Conservation (phyloP, 2,329 filamentous ascomycete genomes). For the Pseudofabraea citricarpa region DNA sequence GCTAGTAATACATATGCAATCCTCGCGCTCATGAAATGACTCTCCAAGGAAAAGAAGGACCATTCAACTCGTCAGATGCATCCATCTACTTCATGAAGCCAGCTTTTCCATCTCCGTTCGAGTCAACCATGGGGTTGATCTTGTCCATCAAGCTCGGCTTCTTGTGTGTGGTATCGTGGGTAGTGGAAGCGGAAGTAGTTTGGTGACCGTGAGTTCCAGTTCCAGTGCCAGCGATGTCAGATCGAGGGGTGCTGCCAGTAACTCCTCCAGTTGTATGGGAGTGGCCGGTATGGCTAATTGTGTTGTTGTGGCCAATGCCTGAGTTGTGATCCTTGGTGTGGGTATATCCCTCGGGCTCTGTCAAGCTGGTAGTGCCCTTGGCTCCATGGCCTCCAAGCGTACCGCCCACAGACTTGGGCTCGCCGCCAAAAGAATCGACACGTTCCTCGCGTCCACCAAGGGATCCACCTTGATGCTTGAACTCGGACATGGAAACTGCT, state of each 20-base stretch:
- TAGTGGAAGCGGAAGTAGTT: constrained; percentile 3
- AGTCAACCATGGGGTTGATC: constrained; percentile 48
- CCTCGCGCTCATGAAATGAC: too few relatives aligned
- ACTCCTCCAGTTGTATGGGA: constrained; percentile 1
- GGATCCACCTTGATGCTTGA: constrained; percentile 47
- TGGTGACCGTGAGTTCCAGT: constrained; percentile 1
- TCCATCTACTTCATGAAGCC: constrained; percentile 43
- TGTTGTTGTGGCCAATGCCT: not conserved
- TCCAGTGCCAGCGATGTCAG: constrained; percentile 2
- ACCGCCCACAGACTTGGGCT: constrained; percentile 43
- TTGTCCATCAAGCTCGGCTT: constrained; percentile 47
- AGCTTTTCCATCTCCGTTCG: constrained; percentile 49
- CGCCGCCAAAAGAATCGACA: constrained; percentile 56
- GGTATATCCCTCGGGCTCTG: constrained; percentile 14
- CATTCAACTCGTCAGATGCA: too few relatives aligned
- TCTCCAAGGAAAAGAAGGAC: too few relatives aligned
- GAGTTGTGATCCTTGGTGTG: constrained; percentile 7
- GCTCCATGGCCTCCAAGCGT: constrained; percentile 24
- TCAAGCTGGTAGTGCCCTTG: constrained; percentile 21
- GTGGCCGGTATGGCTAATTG: not conserved
- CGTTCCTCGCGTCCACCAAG: constrained; percentile 50
- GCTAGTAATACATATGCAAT: too few relatives aligned
- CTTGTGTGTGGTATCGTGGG: constrained; percentile 14
- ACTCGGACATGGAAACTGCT: constrained; percentile 60
- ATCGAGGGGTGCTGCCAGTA: not conserved